Conservation (phyloP, 2,329 filamentous ascomycete species). For the Stagonosporopsis vannaccii region DNA sequence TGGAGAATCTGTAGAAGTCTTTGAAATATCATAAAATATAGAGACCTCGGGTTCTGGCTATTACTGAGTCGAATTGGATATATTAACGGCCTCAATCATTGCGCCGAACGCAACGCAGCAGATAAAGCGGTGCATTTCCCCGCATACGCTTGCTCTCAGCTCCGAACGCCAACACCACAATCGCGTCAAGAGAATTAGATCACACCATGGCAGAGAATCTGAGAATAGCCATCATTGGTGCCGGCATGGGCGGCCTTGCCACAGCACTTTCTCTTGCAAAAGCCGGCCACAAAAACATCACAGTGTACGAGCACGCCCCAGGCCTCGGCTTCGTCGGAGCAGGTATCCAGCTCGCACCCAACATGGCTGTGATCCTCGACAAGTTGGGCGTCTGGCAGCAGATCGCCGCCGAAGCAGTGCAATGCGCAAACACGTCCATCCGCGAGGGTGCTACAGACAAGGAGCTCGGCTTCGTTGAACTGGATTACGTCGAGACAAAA, state of each 20-base stretch:
- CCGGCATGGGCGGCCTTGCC: conserved; percentile 81
- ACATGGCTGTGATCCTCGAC: conserved; percentile 79
- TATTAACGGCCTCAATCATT: background rate
- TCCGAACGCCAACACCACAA: background rate
- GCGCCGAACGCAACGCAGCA: background rate
- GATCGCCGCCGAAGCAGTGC: conserved; percentile 74
- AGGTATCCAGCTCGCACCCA: conserved; percentile 84
- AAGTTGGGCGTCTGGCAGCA: conserved; percentile 74
- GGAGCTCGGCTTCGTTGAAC: conserved; percentile 74
- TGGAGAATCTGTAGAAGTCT: background rate
- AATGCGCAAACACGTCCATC: conserved; percentile 75
- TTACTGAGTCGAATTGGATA: background rate
- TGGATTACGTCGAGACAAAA: conserved; percentile 70
- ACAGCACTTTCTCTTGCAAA: conserved; percentile 76
- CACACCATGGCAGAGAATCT: conserved; percentile 38
- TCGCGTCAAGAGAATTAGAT: background rate
- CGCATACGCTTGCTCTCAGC: background rate
- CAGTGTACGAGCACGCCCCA: conserved; percentile 76
- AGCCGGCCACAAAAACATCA: conserved; percentile 75
- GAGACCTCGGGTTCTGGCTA: background rate
- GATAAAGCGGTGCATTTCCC: background rate
- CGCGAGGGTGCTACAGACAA: conserved; percentile 72
- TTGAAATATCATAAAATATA: background rate
- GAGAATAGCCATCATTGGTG: conserved; percentile 45
- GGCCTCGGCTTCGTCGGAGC: conserved; percentile 83